Evolutionary conservation across 1,139 yeast species (phyloP), one percentile per base, ranked within the genome.

Genomic region (Nakaseomyces uthaithaninus): DNA sequence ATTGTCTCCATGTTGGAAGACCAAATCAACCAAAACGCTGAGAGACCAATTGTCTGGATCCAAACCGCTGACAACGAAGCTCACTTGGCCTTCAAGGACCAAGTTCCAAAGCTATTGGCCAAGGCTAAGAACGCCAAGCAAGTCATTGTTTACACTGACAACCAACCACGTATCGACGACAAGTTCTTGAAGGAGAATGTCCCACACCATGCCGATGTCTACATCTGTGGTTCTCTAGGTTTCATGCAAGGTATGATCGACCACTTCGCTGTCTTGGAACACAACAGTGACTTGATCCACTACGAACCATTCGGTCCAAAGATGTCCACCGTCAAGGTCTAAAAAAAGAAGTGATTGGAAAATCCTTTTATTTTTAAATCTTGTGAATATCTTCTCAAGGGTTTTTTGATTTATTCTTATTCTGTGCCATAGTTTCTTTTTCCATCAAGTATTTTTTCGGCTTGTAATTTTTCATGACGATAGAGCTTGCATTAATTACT

Each of bases 1-100:
- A 48, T 76, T 42, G 53, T 77, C 37, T 63, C 82, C 7, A 72
- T 77, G 55, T 53, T 71, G 24, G 72, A 72, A 48, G 52, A 62
- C 12, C 62, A 57, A 45, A 45, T 52, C 16, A 33, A 30, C 14
- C 40, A 36, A 3, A 57, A 56, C 39, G 49, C 57, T 24, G 34
- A 45, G n/a, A 55, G 60, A 45, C 62, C 61, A 37, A 45, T 57
- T 16, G 42, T 44, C 40, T 56, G 62, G 62, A 53, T 57, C 31
- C 61, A 57, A 45, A 47, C 61, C 12, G 44, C 60, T 6, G 45
- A 37, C 28, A 48, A 50, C 40, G 52, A 44, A 36, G 36, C 43
- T 11, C 39, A 33, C 4, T 54, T 50, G 41, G 56, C 62, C 4
- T 57, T 57, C 49, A 50, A 44, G 33, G 33, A 41, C 3, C 53